These are phyloP conservation scores for Mallotus repandus DNA, from an alignment of 441 rosid species.

Conservation along the genomic window DNA sequence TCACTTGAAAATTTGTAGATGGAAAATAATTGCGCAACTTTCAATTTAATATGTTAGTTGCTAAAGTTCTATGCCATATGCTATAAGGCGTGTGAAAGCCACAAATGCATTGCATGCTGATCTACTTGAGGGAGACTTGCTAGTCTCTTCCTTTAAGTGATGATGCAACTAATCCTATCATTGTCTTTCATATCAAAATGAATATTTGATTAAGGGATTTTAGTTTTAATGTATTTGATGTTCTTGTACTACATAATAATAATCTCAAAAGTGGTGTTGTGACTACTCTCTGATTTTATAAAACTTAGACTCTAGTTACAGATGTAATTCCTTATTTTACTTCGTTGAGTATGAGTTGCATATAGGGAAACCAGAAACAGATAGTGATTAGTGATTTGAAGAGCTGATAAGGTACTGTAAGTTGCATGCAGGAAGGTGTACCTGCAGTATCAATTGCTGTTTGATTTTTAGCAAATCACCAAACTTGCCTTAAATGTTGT, in stretches of 20 bases:
- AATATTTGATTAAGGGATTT: not conserved
- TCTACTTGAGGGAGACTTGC: too few relatives aligned
- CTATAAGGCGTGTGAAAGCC: not conserved
- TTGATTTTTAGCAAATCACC: not conserved
- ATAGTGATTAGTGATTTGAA: not conserved
- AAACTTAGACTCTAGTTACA: not conserved
- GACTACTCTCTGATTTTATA: not conserved
- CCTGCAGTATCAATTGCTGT: not conserved
- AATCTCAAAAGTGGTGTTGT: not conserved
- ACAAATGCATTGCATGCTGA: not conserved
- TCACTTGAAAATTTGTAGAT: not conserved
- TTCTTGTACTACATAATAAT: too few relatives aligned
- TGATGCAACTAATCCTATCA: not conserved
- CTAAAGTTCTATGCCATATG: slow-evolving; percentile 1
- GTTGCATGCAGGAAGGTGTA: not conserved
- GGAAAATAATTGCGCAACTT: not conserved
- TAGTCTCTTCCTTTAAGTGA: too few relatives aligned
- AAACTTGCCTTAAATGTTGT: not conserved
- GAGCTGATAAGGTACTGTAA: not conserved
- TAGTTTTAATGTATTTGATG: too few relatives aligned
- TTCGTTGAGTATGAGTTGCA: not conserved
- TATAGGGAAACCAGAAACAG: not conserved
- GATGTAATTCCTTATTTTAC: not conserved
- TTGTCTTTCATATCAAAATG: not conserved
- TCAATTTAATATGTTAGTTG: not conserved